Evolutionary conservation across 345 rosid genomes (phyloP).

Genomic region (Euphorbia lathyris): DNA sequence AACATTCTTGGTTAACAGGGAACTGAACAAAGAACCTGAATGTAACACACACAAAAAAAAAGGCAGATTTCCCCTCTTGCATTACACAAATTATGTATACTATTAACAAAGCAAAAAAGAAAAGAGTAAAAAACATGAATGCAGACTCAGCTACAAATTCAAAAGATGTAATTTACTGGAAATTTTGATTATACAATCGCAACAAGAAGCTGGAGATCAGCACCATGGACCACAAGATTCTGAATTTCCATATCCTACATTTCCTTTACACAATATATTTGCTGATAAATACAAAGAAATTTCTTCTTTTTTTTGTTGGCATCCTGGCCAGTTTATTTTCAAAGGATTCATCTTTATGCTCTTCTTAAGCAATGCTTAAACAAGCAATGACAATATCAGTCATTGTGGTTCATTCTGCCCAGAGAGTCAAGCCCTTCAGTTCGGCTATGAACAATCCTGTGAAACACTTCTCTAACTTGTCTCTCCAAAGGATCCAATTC

Average conservation of each 20-base stretch:
- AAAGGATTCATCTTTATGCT: not conserved
- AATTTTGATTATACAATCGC: slow-evolving; percentile 37
- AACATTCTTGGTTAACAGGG: not conserved
- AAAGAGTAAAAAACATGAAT: slow-evolving; percentile 6
- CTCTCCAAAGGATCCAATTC: slow-evolving; percentile 82
- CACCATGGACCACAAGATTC: slow-evolving; percentile 21
- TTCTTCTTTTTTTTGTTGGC: slow-evolving; percentile 1
- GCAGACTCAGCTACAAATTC: slow-evolving; percentile 33
- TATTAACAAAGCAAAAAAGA: slow-evolving; percentile 3
- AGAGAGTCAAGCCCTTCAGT: slow-evolving; percentile 73
- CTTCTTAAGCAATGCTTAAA: not conserved
- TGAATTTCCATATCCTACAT: slow-evolving; percentile 34
- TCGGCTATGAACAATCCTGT: slow-evolving; percentile 71
- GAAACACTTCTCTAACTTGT: slow-evolving; percentile 81
- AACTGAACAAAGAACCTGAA: not conserved
- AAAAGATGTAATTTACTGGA: slow-evolving; percentile 36
- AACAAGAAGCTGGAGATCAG: slow-evolving; percentile 37
- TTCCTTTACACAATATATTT: slow-evolving; percentile 45
- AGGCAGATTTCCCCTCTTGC: not conserved
- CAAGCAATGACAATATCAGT: slow-evolving; percentile 17
- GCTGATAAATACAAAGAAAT: slow-evolving; percentile 33
- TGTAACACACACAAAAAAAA: not conserved
- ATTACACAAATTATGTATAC: slow-evolving; percentile 20
- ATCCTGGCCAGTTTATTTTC: slow-evolving; percentile 25
- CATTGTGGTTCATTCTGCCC: slow-evolving; percentile 38